Evolutionary conservation across 768 basidiomycete species (phyloP).

Genomic region (Aureoboletus auriporus): DNA sequence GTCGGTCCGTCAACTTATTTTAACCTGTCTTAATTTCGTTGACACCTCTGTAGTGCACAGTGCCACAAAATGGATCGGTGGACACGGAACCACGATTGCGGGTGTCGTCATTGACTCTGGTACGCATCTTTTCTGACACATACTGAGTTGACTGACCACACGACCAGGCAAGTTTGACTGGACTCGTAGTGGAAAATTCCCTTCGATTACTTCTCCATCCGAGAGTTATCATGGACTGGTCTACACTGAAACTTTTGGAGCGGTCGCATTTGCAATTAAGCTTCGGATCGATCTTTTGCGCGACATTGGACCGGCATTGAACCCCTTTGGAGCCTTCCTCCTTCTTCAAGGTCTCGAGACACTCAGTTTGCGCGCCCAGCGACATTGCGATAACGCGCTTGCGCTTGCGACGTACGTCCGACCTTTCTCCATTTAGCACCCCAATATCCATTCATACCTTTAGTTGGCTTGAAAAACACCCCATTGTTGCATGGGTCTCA

Average conservation of each 20-base stretch:
- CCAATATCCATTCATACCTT: no score
- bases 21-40: neutral
- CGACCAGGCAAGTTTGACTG: conserved; percentile 54
- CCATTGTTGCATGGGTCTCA: conserved; percentile 69
- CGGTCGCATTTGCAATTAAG: conserved; percentile 48
- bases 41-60: conserved; percentile 39
- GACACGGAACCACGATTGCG: conserved; percentile 64
- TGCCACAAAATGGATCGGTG: conserved; percentile 67
- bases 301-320: conserved; percentile 49
- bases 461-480: conserved; percentile 58
- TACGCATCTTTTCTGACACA: conserved; percentile 17
- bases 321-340: conserved; percentile 57
- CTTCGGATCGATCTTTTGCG: conserved; percentile 50
- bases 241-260: conserved; percentile 49
- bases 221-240: conserved; percentile 55
- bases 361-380: conserved; percentile 52
- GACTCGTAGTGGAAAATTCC: conserved; percentile 49
- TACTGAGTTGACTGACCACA: neutral
- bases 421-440: no score
- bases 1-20: conserved; percentile 31
- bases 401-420: conserved; percentile 40
- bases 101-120: conserved; percentile 62
- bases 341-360: conserved; percentile 61
- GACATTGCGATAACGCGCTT: conserved; percentile 57
- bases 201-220: conserved; percentile 50